Conservation (phyloP, 441 rosid species). For the Bocquillonia castaneifolia region DNA sequence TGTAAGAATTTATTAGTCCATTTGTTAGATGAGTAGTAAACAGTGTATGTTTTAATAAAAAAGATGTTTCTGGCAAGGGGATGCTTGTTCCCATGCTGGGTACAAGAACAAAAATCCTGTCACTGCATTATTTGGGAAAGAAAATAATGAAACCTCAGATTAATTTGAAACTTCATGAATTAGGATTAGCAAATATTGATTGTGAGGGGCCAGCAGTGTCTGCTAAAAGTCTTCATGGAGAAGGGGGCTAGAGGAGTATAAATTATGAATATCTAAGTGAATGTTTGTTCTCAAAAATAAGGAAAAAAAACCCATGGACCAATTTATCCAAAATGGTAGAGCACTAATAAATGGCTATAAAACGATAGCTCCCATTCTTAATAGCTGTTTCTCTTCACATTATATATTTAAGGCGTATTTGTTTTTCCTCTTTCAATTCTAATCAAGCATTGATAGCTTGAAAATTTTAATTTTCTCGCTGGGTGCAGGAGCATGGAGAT, state of each 20-base stretch:
- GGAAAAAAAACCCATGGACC: neutral
- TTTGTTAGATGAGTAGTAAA: neutral
- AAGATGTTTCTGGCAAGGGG: neutral
- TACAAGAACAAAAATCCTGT: neutral
- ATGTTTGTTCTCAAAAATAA: neutral
- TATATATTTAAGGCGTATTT: constrained; percentile 14
- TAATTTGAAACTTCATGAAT: neutral
- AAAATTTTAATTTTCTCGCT: neutral
- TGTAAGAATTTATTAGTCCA: neutral
- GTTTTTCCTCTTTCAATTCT: constrained; percentile 29
- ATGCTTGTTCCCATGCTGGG: neutral
- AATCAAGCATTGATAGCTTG: neutral
- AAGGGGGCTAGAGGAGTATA: no score
- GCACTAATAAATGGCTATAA: neutral
- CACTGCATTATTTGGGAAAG: neutral
- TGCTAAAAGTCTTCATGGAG: no score
- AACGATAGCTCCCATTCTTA: neutral
- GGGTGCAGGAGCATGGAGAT: constrained; percentile 56
- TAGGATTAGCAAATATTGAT: neutral
- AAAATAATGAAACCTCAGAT: neutral
- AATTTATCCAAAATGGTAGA: neutral
- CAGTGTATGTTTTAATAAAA: neutral
- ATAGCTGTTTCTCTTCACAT: neutral
- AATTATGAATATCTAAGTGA: no score
- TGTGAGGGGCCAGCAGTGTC: neutral